Base-by-base conservation (phyloP, 2,329 filamentous ascomycete genomes). In the Microascus cirrosus region DNA sequence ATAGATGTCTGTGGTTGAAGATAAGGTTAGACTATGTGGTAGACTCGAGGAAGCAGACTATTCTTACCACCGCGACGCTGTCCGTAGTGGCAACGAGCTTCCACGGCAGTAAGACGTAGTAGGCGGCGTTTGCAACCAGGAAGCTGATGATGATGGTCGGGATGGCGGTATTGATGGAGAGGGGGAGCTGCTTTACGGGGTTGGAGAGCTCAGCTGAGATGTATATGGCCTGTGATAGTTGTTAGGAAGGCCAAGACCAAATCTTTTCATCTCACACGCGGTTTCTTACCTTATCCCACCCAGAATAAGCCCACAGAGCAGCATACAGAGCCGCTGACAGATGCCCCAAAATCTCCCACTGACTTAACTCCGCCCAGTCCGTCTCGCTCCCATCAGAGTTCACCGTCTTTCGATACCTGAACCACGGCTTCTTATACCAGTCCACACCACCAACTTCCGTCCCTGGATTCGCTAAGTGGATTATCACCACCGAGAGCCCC, bases 91-190 rank as follows among this genome's bases (percentile, higher is more conserved):
- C 79, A 2, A 86, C 71, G 1, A 78, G 71, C 24, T 77, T 66
- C 82, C 82, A 85, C 0, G 83, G 81, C 0, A 86, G 72, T 2
- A 86, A 70, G 22, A 85, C 73, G 61, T 86, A 86, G 66, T 85
- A 86, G 1, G 81, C 77, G 0, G 82, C 72, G 61, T 86, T 86
- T 1, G 82, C 78, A 0, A 78, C 71, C 32, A 85, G 72, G 64
- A 84, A 86, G 59, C 80, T 83, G 2, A 78, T 60, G 0, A 85
- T 75, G 20, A 85, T 83, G 1, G 79, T 80, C 1, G 82, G 77
- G 35, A 85, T 74, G 0, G 83, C 80, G 0, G 76, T 77, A 65
- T 85, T 83, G 65, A 86, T 82, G 2, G 82, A 81, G 2, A 80
- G 75, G 0, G 83, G 83, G 0, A 86, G 73, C 62, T 82, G 79